These are phyloP conservation scores for Fusarium sambucinum DNA, from an alignment of 2,329 filamentous ascomycete genomes.

Conservation along the genomic window DNA sequence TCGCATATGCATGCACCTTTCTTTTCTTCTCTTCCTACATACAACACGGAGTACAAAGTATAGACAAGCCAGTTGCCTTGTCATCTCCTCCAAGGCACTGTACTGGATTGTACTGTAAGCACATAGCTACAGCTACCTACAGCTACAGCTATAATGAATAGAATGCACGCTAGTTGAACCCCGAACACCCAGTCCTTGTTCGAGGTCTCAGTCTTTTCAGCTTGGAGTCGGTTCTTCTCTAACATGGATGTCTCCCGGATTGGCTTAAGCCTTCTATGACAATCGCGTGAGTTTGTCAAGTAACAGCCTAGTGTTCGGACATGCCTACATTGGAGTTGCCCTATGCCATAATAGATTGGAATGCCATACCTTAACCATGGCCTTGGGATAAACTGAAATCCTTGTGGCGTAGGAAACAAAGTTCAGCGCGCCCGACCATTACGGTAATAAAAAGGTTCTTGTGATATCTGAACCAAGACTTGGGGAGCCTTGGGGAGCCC, in stretches of 20 bases:
- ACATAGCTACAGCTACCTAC: not conserved
- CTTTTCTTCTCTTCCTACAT: conserved; percentile 17
- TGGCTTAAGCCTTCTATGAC: conserved; percentile 5
- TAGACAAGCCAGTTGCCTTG: conserved; percentile 1
- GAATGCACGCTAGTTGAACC: not conserved
- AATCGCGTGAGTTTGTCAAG: not conserved
- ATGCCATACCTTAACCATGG: conserved; percentile 25
- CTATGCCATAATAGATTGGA: not conserved
- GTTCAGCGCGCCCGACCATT: conserved; percentile 10
- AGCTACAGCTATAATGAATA: not conserved
- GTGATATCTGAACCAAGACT: conserved; percentile 11
- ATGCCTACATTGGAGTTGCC: conserved; percentile 8
- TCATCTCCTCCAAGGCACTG: not conserved
- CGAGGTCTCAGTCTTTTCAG: conserved; percentile 1
- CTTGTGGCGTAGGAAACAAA: conserved; percentile 11
- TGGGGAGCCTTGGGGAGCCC: not conserved
- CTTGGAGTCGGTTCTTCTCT: not conserved
- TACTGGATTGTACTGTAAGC: not conserved
- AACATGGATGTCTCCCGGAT: conserved; percentile 12
- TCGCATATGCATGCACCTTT: conserved; percentile 25
- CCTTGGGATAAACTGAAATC: conserved; percentile 24
- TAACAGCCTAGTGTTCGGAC: conserved; percentile 9
- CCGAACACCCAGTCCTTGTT: conserved; percentile 2
- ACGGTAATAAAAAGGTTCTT: conserved; percentile 24
- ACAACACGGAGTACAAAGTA: not conserved